A percentile compares a stretch with the other conserved stretches of the same genome.
Conservation (phyloP, 2,329 filamentous ascomycete genomes). For the Pezicula neosporulosa region DNA sequence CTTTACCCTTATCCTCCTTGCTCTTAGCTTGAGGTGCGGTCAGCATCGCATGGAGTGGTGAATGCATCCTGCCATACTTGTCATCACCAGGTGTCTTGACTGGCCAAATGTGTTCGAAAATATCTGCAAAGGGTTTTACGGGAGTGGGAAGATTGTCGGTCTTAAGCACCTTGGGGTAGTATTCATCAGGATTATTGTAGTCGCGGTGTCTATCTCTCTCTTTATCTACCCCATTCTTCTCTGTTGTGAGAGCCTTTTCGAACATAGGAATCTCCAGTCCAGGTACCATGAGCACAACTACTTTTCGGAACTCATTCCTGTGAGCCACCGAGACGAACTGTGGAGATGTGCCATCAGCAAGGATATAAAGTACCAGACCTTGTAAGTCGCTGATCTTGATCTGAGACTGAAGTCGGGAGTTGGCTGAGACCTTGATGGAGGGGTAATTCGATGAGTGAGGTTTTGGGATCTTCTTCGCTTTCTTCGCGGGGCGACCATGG, state of each 20-base stretch:
- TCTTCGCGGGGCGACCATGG: slow-evolving; percentile 48
- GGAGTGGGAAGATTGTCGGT: slow-evolving; percentile 48
- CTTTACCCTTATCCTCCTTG: slow-evolving; percentile 56
- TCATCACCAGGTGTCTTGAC: slow-evolving; percentile 85
- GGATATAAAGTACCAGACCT: slow-evolving; percentile 62
- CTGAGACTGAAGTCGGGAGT: slow-evolving; percentile 54
- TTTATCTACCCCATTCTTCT: slow-evolving; percentile 4
- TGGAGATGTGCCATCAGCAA: slow-evolving; percentile 61
- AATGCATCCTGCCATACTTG: slow-evolving; percentile 76
- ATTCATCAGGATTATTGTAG: slow-evolving; percentile 52
- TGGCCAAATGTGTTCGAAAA: slow-evolving; percentile 89
- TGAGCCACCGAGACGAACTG: slow-evolving; percentile 63
- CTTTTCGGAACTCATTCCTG: slow-evolving; percentile 66
- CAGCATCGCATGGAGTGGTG: slow-evolving; percentile 81
- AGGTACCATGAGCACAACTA: slow-evolving; percentile 88
- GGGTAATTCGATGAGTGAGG: slow-evolving; percentile 55
- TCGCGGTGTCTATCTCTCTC: slow-evolving; percentile 11
- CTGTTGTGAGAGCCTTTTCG: slow-evolving; percentile 41
- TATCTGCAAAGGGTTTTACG: slow-evolving; percentile 67
- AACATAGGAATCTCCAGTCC: slow-evolving; percentile 92
- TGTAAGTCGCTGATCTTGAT: slow-evolving; percentile 62
- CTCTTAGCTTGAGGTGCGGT: slow-evolving; percentile 67
- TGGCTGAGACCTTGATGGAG: slow-evolving; percentile 51
- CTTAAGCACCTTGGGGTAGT: slow-evolving; percentile 52
- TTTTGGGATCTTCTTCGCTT: slow-evolving; percentile 58